phyloP scores from a whole-genome alignment of 768 basidiomycete genomes.

The Pulveroboletus sp. region DNA sequence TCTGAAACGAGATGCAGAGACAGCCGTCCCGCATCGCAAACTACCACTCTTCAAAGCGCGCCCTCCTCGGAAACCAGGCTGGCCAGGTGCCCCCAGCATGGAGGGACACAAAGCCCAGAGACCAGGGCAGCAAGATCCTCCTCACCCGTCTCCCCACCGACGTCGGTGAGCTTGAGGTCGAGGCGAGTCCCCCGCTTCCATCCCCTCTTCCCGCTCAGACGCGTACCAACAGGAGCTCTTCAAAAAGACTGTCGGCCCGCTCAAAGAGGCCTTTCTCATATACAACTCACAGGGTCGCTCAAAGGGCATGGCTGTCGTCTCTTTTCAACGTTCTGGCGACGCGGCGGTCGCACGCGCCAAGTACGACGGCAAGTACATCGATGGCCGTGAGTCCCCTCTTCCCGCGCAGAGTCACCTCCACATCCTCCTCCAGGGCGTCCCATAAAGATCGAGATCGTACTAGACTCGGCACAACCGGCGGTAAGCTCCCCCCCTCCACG shows the following conservation, averaged over 20 bases:
- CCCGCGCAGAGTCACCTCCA: background rate
- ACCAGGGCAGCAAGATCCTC: conserved; percentile 60
- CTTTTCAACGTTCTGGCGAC: conserved; percentile 60
- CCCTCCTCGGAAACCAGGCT: conserved; percentile 55
- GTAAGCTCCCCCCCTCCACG: conserved; percentile 23
- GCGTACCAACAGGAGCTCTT: conserved; percentile 58
- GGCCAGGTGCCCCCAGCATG: conserved; percentile 60
- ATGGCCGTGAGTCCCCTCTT: conserved; percentile 42
- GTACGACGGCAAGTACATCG: conserved; percentile 75
- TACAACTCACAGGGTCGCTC: conserved; percentile 73
- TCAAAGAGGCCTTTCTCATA: conserved; percentile 66
- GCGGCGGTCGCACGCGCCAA: conserved; percentile 60
- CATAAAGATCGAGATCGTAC: conserved; percentile 61
- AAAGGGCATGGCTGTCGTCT: conserved; percentile 77
- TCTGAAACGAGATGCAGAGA: conserved; percentile 8
- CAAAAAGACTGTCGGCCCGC: conserved; percentile 69
- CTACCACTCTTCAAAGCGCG: conserved; percentile 52
- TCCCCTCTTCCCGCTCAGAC: conserved; percentile 3
- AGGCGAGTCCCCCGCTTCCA: conserved; percentile 39
- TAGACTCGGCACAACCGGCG: conserved; percentile 37
- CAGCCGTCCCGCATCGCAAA: conserved; percentile 37
- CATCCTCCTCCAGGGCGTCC: conserved; percentile 47
- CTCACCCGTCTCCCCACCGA: conserved; percentile 64
- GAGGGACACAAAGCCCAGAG: conserved; percentile 41
- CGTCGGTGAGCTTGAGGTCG: conserved; percentile 63